Base-by-base conservation (phyloP, 331 rosid species). In the Malus hybrid region DNA sequence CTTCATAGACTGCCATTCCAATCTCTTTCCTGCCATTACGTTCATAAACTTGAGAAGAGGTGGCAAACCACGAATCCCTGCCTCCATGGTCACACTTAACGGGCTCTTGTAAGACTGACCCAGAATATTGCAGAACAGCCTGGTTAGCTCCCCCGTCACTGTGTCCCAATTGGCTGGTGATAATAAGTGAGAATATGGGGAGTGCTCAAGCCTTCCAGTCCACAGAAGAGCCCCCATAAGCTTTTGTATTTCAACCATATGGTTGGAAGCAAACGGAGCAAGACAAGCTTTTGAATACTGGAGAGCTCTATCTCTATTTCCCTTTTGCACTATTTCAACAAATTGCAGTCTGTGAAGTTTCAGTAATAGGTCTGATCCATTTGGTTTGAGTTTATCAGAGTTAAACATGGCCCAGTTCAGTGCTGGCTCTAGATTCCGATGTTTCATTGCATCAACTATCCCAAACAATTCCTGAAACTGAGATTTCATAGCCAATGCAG, bases 21-120 rank as follows among this genome's bases (percentile, higher is more conserved):
- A 91, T 86, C 84, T 94, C 90, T 84, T 94, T 78, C 95, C 95
- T 50, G 86, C 88, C 97, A 94, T 85, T 39, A 94, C 95, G 65
- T 73, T 87, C 97, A 89, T 85, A 70, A 88, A 88, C 84, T 94
- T 94, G 52, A 94, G 72, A 71, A 89, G 90, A 10, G 83, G 89
- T 15, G 99, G 97, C 85, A 92, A 84, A 63, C 83, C 90, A 83
- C 85, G 96, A 27, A 73, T 67, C 52, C 99, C 99, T 28, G 99
- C 96, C 68, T 87, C 92, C n/a, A 92, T 73, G 1, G 96, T 87
- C 78, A 88, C 88, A 16, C 88, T 81, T 86, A 94, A 89, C 12
- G 97, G 96, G 79, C 93, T 88, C 80, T 91, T 88, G 48, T 84
- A 87, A 31, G 99, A 87, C 74, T 88, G 91, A 7, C 90, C 99